Base-by-base conservation (phyloP, 140 eudicot species). In the Cichorium intybus region DNA sequence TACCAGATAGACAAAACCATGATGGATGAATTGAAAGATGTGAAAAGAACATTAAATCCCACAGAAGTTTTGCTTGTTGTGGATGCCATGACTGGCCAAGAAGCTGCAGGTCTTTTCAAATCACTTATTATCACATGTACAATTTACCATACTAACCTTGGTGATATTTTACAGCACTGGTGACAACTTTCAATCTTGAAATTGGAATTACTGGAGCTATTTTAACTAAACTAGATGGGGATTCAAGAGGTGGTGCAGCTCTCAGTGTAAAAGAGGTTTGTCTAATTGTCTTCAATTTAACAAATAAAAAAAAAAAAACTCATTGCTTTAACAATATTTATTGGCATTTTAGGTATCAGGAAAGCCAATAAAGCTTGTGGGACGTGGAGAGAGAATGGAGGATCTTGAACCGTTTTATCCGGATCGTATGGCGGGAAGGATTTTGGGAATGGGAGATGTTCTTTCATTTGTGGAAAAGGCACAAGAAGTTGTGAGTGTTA, bases 201-300 rank as follows among this genome's bases (percentile, higher is more conserved):
- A 92, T 92, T 67, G 97, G 97, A 68, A 92, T 92, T 50, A 88
- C 99, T 27, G 99, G 99, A 79, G 95, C 99, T 59, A 88, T 92
- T 75, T 20, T 92, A 75, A 92, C 99, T 33, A 92, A 92, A 70
- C 71, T 92, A 27, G 97, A 92, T 71, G 99, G 96, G 37, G 99
- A 92, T 85, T 92, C 99, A n/a, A 81, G 99, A 88, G 99, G 99
- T 71, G 99, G 99, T 51, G 97, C 99, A 53, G 99, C 99, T 77
- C 68, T 92, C 60, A 92, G 95, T 78, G 99, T 92, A 53, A 92
- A 88, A 80, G 99, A 92, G 99, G 99, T 92, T 63, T 2, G 52
- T 43, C 24, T 41, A n/a, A n/a, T n/a, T n/a, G n/a, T n/a, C n/a
- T n/a, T n/a, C n/a, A n/a, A n/a, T n/a, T n/a, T n/a, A n/a, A n/a